Conservation (phyloP, 805 yeast genomes). For the Pichia eremophila region DNA sequence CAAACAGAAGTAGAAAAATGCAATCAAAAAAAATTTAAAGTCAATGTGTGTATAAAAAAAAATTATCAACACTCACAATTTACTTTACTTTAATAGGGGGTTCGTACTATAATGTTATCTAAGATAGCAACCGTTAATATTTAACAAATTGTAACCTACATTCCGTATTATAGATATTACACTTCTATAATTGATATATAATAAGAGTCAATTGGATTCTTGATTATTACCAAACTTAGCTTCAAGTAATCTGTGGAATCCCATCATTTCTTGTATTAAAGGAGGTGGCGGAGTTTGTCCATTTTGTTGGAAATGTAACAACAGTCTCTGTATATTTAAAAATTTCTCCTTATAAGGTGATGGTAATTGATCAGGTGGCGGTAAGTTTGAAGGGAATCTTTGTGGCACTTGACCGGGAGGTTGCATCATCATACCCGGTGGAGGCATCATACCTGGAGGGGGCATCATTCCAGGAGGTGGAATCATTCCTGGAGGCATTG, state of each 20-base stretch:
- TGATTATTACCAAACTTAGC: background rate
- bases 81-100: too few relatives aligned
- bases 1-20: too few relatives aligned
- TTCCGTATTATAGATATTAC: too few relatives aligned
- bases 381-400: background rate
- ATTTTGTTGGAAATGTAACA: conserved; percentile 8
- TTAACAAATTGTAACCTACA: too few relatives aligned
- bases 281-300: conserved; percentile 14
- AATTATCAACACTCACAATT: too few relatives aligned
- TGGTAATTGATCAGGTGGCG: conserved; percentile 14
- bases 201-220: too few relatives aligned
- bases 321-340: conserved; percentile 7
- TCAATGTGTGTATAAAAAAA: too few relatives aligned
- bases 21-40: too few relatives aligned
- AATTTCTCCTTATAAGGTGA: conserved; percentile 7
- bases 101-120: too few relatives aligned
- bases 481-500: conserved; percentile 15
- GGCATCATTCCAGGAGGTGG: background rate
- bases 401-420: background rate
- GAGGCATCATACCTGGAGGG: background rate
- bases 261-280: conserved; percentile 10
- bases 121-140: too few relatives aligned
- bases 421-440: background rate
- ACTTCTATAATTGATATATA: too few relatives aligned
- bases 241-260: conserved; percentile 7